phyloP scores from a whole-genome alignment of 2,329 filamentous ascomycete genomes.

The Penicillium palitans region DNA sequence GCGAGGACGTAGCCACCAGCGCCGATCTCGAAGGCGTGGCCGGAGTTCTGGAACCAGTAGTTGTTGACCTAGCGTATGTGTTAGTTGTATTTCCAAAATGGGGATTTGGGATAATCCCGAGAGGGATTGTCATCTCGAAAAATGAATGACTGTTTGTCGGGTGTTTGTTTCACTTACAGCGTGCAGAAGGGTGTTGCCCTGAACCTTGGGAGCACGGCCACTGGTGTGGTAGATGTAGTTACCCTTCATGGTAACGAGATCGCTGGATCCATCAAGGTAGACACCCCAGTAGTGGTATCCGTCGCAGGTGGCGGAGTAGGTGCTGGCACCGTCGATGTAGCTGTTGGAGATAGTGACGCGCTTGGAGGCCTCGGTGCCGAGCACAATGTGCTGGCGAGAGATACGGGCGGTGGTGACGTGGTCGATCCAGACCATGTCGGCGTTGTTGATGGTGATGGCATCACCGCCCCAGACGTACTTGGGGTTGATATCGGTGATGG shows the following conservation, averaged over 20 bases:
- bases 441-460: conserved; percentile 55
- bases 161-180: conserved; percentile 31
- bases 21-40: conserved; percentile 60
- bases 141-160: no score
- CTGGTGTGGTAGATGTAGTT: conserved; percentile 63
- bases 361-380: conserved; percentile 54
- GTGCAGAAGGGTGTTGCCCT: conserved; percentile 58
- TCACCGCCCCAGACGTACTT: conserved; percentile 62
- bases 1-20: conserved; percentile 50
- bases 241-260: conserved; percentile 59
- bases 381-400: conserved; percentile 62
- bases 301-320: conserved; percentile 60
- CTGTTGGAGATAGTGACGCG: conserved; percentile 62
- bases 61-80: conserved; percentile 53
- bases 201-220: conserved; percentile 59
- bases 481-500: conserved; percentile 58
- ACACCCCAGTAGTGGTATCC: conserved; percentile 62
- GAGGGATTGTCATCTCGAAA: no score
- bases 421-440: conserved; percentile 52
- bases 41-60: conserved; percentile 57
- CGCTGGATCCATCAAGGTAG: conserved; percentile 58
- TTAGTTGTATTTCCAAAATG: not conserved
- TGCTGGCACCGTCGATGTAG: conserved; percentile 57
- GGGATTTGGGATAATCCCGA: no score
- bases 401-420: conserved; percentile 58